phyloP scores from a whole-genome alignment of 1,139 yeast genomes.

The Yamadazyma aaseri region DNA sequence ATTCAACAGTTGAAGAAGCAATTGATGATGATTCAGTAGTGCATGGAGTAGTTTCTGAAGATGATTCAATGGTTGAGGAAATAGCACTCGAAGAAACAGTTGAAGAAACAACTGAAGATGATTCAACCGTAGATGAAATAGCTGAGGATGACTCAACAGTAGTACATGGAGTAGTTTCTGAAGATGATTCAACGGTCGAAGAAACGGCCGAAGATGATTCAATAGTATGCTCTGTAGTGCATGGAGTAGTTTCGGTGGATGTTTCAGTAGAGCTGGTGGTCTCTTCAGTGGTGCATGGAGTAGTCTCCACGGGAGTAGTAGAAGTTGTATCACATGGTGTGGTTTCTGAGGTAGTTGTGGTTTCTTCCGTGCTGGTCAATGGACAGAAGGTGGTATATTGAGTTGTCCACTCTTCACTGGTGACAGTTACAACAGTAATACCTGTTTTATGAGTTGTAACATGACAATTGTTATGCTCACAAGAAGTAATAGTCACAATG shows the following conservation, averaged over 20 bases:
- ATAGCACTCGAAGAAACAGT: not conserved
- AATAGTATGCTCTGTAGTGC: not conserved
- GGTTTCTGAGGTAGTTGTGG: conserved; percentile 1
- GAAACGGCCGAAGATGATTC: conserved; percentile 1
- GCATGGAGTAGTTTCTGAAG: conserved; percentile 8
- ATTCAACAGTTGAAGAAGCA: not conserved
- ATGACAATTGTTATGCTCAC: conserved; percentile 12
- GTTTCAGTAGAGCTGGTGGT: not conserved
- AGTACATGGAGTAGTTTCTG: not conserved
- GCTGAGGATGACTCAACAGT: conserved; percentile 1
- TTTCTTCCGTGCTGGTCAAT: conserved; percentile 12
- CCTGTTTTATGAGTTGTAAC: conserved; percentile 32
- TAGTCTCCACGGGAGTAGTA: not conserved
- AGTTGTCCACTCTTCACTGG: conserved; percentile 17
- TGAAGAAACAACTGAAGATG: not conserved
- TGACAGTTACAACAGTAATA: conserved; percentile 16
- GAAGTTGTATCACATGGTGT: not conserved
- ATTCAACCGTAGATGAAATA: conserved; percentile 2
- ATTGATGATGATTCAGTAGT: not conserved
- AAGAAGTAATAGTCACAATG: conserved; percentile 25
- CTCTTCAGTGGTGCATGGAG: not conserved
- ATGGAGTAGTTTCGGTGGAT: not conserved
- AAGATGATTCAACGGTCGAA: conserved; percentile 2
- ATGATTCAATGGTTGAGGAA: conserved; percentile 1
- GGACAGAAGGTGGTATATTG: conserved; percentile 33